These are phyloP conservation scores for Collariella sp. DNA, from an alignment of 495 filamentous ascomycete genomes.

Conservation along the genomic window DNA sequence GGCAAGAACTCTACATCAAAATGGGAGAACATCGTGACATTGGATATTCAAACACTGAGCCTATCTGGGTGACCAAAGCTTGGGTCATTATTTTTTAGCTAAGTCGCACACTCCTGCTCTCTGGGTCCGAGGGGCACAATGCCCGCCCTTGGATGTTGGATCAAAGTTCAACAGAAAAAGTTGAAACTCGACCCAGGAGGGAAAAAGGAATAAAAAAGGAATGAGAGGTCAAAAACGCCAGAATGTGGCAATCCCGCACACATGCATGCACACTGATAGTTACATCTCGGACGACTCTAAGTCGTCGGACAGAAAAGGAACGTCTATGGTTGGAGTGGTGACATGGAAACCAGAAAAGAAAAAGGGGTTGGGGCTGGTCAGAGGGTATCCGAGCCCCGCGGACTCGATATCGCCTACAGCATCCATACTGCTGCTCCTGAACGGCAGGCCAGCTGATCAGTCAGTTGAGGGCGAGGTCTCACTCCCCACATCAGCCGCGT, in stretches of 20 bases:
- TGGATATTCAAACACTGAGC: no score
- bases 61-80: background rate
- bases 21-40: no score
- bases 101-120: background rate
- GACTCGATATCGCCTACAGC: background rate
- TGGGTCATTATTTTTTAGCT: background rate
- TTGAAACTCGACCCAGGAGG: no score
- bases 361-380: background rate
- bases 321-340: background rate
- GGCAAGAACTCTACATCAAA: no score
- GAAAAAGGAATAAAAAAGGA: background rate
- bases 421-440: background rate
- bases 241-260: background rate
- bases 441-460: no score
- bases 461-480: no score
- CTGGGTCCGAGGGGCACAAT: background rate
- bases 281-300: background rate
- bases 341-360: background rate
- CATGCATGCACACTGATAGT: slow-evolving; percentile 6
- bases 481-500: no score
- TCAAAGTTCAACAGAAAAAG: no score
- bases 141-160: no score
- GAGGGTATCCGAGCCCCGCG: background rate
- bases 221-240: background rate
- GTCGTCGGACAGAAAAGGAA: background rate